Percentiles rank a stretch among this genome's conserved stretches.
These are phyloP conservation scores for Aphanomyces stellatus DNA, from an alignment of 352 stramenopile genomes.

Conservation along the genomic window DNA sequence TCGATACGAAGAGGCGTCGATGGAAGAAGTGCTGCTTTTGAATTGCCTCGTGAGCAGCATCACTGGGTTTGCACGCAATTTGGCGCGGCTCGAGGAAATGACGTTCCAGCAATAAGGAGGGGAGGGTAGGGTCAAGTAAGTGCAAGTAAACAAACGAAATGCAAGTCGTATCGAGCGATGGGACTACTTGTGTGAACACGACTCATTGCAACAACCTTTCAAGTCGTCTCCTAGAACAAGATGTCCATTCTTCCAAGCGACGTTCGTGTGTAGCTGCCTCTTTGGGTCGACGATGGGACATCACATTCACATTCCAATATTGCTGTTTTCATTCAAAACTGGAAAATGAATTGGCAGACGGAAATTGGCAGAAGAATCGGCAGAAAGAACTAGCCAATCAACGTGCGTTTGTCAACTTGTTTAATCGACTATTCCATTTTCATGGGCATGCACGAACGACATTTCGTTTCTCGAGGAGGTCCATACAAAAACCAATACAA, in stretches of 20 bases:
- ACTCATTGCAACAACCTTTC: too few relatives aligned
- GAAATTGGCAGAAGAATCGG: neutral
- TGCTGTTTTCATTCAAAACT: neutral
- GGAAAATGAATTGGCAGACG: neutral
- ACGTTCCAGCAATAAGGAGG: slow-evolving; percentile 12
- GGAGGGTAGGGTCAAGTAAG: too few relatives aligned
- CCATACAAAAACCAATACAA: neutral
- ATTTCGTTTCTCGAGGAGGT: neutral
- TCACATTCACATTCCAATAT: neutral
- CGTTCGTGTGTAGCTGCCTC: too few relatives aligned
- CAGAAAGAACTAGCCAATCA: neutral
- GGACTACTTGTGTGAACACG: too few relatives aligned
- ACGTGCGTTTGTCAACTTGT: neutral
- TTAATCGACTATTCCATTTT: neutral
- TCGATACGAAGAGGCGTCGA: slow-evolving; percentile 61
- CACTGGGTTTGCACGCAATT: slow-evolving; percentile 56
- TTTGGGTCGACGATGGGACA: neutral
- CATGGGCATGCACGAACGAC: too few relatives aligned
- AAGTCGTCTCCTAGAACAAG: too few relatives aligned
- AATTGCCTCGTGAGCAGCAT: slow-evolving; percentile 73
- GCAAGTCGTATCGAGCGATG: too few relatives aligned
- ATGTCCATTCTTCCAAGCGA: too few relatives aligned
- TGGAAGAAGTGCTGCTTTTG: slow-evolving; percentile 72
- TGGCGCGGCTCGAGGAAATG: slow-evolving; percentile 67
- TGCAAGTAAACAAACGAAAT: too few relatives aligned